These are phyloP conservation scores for Pyrenophora teres DNA, from an alignment of 2,329 filamentous ascomycete genomes.

Conservation along the genomic window DNA sequence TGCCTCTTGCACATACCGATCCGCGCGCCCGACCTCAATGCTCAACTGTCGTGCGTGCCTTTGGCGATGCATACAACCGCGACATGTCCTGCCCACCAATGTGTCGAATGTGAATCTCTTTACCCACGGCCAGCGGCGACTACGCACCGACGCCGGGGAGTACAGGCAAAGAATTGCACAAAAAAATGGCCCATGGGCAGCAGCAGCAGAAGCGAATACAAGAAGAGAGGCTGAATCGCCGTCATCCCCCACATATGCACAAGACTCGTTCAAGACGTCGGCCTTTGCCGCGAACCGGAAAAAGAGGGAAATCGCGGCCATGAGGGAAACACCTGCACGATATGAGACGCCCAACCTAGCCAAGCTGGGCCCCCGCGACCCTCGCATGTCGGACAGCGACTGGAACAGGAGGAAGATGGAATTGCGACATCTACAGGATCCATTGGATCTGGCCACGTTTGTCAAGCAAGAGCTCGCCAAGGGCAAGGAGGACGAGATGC, in stretches of 20 bases:
- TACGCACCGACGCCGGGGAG: background rate
- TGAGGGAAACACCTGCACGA: conserved; percentile 15
- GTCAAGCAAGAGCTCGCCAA: conserved; percentile 65
- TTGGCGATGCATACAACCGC: conserved; percentile 50
- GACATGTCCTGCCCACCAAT: conserved; percentile 38
- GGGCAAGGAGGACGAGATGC: conserved; percentile 68
- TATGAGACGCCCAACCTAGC: conserved; percentile 25
- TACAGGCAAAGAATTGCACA: background rate
- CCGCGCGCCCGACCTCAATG: conserved; percentile 45
- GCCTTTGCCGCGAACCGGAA: conserved; percentile 30
- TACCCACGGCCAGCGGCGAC: conserved; percentile 24
- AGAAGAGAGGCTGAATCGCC: background rate
- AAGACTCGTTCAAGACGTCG: conserved; percentile 37
- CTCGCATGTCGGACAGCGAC: conserved; percentile 30
- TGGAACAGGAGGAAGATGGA: conserved; percentile 57
- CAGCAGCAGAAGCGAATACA: too few relatives aligned
- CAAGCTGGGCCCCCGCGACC: conserved; percentile 34
- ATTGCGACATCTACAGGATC: conserved; percentile 69
- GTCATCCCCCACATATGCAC: conserved; percentile 1
- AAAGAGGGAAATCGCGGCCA: conserved; percentile 26
- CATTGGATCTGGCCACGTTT: conserved; percentile 71
- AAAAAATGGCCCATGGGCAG: background rate
- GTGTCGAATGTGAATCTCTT: conserved; percentile 26
- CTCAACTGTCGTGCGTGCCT: conserved; percentile 53
- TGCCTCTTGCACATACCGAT: conserved; percentile 12